A percentile compares a stretch with the other conserved stretches of the same genome.
Conservation (phyloP, 148 eudicot genomes). For the Nepenthes mirabilis region DNA sequence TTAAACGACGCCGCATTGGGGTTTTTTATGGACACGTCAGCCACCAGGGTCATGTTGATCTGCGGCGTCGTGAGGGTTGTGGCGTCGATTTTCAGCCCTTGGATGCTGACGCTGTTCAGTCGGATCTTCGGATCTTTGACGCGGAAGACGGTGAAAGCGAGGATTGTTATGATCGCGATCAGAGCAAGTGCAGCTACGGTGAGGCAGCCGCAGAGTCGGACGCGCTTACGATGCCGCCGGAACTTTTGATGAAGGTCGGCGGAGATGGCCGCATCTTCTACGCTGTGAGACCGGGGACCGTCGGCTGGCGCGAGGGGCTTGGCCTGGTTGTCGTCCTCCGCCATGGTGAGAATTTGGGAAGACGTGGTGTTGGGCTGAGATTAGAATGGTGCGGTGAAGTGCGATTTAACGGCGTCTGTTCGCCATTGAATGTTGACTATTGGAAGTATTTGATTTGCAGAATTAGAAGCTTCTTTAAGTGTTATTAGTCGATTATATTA, state of each 20-base stretch:
- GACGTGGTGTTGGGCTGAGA: background rate
- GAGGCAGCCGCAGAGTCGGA: conserved; percentile 26
- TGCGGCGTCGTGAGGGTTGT: background rate
- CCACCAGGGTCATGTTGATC: conserved; percentile 17
- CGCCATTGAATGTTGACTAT: no score
- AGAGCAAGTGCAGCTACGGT: conserved; percentile 10
- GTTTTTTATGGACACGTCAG: conserved; percentile 26
- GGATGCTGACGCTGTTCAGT: conserved; percentile 13
- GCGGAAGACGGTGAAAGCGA: conserved; percentile 31
- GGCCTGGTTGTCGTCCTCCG: conserved; percentile 14
- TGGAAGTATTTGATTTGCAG: no score
- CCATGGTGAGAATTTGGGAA: conserved; percentile 8
- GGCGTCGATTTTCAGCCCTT: conserved; percentile 9
- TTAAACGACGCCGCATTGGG: conserved; percentile 36
- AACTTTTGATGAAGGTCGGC: background rate
- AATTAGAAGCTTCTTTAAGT: no score
- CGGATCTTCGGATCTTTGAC: conserved; percentile 25
- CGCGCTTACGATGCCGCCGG: conserved; percentile 8
- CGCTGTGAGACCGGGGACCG: background rate
- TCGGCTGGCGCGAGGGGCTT: conserved; percentile 24
- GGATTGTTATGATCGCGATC: conserved; percentile 10
- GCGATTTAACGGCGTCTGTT: no score
- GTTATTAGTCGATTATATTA: no score
- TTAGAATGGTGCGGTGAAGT: no score
- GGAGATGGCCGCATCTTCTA: conserved; percentile 4